Evolutionary conservation across 2,329 filamentous ascomycete species (phyloP), one percentile per base, ranked within the genome.

Genomic region (Aspergillus sp.): DNA sequence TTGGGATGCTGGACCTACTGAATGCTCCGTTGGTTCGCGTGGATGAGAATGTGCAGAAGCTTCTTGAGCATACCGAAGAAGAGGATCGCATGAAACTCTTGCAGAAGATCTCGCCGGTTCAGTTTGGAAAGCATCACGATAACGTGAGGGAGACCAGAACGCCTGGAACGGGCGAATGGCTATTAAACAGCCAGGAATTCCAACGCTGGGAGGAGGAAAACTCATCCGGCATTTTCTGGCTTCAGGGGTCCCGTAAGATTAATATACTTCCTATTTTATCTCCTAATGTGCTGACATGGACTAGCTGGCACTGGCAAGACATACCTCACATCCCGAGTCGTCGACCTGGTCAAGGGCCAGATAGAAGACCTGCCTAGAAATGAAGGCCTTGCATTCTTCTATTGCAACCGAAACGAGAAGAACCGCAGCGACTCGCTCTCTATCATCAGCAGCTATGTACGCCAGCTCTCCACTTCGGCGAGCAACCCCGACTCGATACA

Each of bases 361-460:
- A 27, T 6, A 24, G 23, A 7, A 24, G 23, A 24, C 23, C 23
- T 3, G 19, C 23, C 19, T 6, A 27, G 47, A 11, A 27, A 47
- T 4, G 44, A 55, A n/a, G 44, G 44, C 0, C 35, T 55, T 27
- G 52, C 52, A 1, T 55, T 48, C 8, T 55, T 55, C 4, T 55
- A 55, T 24, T 55, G 52, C n/a, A 7, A 31, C 21, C 39, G 33
- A 4, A 9, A 3, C 23, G 23, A 24, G 45, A 55, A 4, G 43
- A 45, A 23, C 4, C 63, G 41, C 53, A 73, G 14, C 65, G 5
- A 24, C 23, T 24, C 73, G 6, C 53, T 67, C 2, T 62, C 61
- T 2, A 64, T 76, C 15, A 60, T 77, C 3, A 68, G 62, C 43
- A 72, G 69, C 53, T 65, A 68, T 47, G 60, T 71, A 1, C 66